Evolutionary conservation across 805 yeast genomes (phyloP), one percentile per base, ranked within the genome.

Genomic region (Schwanniomyces yamadae): DNA sequence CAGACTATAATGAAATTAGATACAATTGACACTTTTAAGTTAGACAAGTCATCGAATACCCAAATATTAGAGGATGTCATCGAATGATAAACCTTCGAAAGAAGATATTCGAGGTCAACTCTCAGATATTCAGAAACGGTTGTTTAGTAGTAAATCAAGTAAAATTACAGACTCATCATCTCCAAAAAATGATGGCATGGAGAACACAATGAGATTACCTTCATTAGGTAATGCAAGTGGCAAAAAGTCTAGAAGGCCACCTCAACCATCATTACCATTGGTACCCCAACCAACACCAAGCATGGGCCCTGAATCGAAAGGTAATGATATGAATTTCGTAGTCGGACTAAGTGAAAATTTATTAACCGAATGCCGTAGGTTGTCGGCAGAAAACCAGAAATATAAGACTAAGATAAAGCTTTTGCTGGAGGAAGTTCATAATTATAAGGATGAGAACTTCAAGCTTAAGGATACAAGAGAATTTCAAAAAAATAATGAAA

Each of bases 301-400:
- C 3, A 45, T 67, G 36, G 66, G 69, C 7, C 71, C 71, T 1
- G 75, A 69, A 45, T 51, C 67, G 6, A 69, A 66, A 40, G 78
- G 78, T 14, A 78, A 78, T 45, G 85, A 83, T 41, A 77, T 82
- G 66, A 77, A 78, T 51, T 84, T 84, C 52, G 79, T 83, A 11
- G 83, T 83, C 39, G 87, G 84, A 4, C 58, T 84, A 37, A 80
- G 87, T 59, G 91, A 84, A 48, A 82, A 82, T 39, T 61, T 84
- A 43, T 67, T 84, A 12, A 63, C 73, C 28, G 88, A 85, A 55
- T 83, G 89, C 49, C 74, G 90, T 46, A 71, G 82, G 42, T 65
- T 84, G 37, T 82, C 78, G 36, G 80, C 84, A 17, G 87, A 82
- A 40, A 80, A 76, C 52, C 69, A 69, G 35, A 62, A 59, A 43